Conservation (phyloP, 1,284 basidiomycete species). For the Heterobasidion irregulare region DNA sequence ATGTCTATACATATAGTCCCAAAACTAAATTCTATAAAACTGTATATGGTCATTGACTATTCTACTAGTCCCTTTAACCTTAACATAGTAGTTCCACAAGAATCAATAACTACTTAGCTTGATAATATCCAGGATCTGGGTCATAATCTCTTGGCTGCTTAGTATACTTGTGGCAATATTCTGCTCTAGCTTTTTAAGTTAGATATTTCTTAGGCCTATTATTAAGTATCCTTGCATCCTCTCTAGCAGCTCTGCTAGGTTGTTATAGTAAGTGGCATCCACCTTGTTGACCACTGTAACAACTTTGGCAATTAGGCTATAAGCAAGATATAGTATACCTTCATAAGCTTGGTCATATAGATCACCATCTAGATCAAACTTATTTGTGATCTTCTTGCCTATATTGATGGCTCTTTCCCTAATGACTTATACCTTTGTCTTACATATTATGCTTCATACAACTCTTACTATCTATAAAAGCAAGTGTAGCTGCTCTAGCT, state of each 20-base stretch:
- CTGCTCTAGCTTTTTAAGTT: slow-evolving; percentile 25
- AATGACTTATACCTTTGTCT: neutral
- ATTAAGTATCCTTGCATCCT: slow-evolving; percentile 25
- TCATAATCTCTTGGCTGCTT: slow-evolving; percentile 13
- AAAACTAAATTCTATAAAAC: slow-evolving; percentile 24
- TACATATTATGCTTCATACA: slow-evolving; percentile 1
- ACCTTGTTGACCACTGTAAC: slow-evolving; percentile 22
- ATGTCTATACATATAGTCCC: slow-evolving; percentile 31
- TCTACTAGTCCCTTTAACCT: slow-evolving; percentile 22
- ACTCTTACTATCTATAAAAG: neutral
- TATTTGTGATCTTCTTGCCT: neutral
- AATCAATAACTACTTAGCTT: slow-evolving; percentile 18
- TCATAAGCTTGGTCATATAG: neutral
- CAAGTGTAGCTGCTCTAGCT: slow-evolving; percentile 1
- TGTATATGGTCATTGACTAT: slow-evolving; percentile 30
- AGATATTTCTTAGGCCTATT: slow-evolving; percentile 30
- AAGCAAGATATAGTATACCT: neutral
- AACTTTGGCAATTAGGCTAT: slow-evolving; percentile 21
- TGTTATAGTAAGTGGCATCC: slow-evolving; percentile 16
- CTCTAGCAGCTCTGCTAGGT: slow-evolving; percentile 37
- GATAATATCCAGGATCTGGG: slow-evolving; percentile 24
- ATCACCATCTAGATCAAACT: neutral
- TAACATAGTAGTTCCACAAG: slow-evolving; percentile 27
- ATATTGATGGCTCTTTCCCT: neutral
- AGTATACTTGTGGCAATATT: slow-evolving; percentile 1